A percentile compares a stretch with the other conserved stretches of the same genome.
These are phyloP conservation scores for Aspergillus novofumigatus DNA, from an alignment of 2,329 filamentous ascomycete species.

Conservation along the genomic window DNA sequence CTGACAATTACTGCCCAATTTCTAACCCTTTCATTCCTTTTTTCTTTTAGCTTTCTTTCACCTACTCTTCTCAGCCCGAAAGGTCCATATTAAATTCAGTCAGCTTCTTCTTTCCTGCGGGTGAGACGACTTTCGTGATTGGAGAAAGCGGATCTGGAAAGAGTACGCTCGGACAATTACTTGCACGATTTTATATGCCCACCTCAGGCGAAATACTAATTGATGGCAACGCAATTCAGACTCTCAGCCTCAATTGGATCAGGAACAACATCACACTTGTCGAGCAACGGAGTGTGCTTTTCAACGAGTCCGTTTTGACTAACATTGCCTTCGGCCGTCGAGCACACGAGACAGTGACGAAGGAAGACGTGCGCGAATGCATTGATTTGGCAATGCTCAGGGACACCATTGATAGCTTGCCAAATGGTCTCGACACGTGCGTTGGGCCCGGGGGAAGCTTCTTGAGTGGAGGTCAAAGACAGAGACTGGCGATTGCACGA, in stretches of 20 bases:
- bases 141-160: constrained; percentile 89
- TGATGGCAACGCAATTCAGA: constrained; percentile 60
- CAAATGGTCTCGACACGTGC: constrained; percentile 65
- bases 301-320: constrained; percentile 71
- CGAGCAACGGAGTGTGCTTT: constrained; percentile 76
- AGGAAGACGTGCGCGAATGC: constrained; percentile 57
- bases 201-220: constrained; percentile 62
- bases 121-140: constrained; percentile 73
- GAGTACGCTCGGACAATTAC: constrained; percentile 76
- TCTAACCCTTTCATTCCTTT: constrained; percentile 11
- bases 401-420: constrained; percentile 62
- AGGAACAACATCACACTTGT: constrained; percentile 73
- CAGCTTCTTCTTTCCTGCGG: constrained; percentile 66
- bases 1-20: background rate
- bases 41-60: constrained; percentile 64
- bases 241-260: constrained; percentile 66
- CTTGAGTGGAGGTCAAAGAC: constrained; percentile 80
- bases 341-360: constrained; percentile 46
- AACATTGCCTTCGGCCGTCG: constrained; percentile 72
- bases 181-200: constrained; percentile 73
- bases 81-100: constrained; percentile 57
- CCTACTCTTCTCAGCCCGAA: constrained; percentile 68
- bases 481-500: constrained; percentile 75
- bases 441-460: constrained; percentile 66
- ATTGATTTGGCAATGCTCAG: constrained; percentile 66